phyloP scores from a whole-genome alignment of 441 rosid species.

The Gossypium davidsonii region DNA sequence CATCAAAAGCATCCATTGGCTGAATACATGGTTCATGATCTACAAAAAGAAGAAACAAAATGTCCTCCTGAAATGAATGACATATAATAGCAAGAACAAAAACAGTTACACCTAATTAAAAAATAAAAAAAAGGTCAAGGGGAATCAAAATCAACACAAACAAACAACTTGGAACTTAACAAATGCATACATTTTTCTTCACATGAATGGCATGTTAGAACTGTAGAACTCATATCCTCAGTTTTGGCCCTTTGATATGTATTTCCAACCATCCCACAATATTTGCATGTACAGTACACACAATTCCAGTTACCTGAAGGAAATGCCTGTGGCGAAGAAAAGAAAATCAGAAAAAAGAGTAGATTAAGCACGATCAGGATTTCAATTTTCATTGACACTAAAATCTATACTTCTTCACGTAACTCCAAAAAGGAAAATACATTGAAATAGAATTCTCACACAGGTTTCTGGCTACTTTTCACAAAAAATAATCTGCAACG shows the following conservation, averaged over 20 bases:
- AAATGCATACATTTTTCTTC: constrained; percentile 75
- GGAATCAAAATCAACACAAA: not conserved
- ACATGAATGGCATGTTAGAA: constrained; percentile 55
- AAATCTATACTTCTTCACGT: constrained; percentile 1
- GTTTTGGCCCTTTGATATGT: constrained; percentile 24
- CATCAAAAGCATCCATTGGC: constrained; percentile 26
- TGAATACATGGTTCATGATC: constrained; percentile 68
- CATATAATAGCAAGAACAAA: constrained; percentile 16
- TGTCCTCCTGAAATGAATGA: constrained; percentile 8
- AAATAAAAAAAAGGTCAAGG: not conserved
- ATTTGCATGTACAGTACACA: constrained; percentile 81
- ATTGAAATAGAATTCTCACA: not conserved
- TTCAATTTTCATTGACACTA: not conserved
- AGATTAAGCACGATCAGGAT: constrained; percentile 7
- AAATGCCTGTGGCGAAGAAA: constrained; percentile 48
- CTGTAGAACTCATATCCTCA: constrained; percentile 24
- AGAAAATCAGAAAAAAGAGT: constrained; percentile 18
- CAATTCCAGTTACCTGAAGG: constrained; percentile 90
- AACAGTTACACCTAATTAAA: not conserved
- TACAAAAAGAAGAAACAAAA: constrained; percentile 35
- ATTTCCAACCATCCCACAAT: constrained; percentile 55
- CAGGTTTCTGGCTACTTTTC: not conserved
- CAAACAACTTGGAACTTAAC: constrained; percentile 7
- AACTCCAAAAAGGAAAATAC: not conserved
- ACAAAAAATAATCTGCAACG: not conserved